phyloP scores from a whole-genome alignment of 805 yeast species.

The Kazachstania africana region DNA sequence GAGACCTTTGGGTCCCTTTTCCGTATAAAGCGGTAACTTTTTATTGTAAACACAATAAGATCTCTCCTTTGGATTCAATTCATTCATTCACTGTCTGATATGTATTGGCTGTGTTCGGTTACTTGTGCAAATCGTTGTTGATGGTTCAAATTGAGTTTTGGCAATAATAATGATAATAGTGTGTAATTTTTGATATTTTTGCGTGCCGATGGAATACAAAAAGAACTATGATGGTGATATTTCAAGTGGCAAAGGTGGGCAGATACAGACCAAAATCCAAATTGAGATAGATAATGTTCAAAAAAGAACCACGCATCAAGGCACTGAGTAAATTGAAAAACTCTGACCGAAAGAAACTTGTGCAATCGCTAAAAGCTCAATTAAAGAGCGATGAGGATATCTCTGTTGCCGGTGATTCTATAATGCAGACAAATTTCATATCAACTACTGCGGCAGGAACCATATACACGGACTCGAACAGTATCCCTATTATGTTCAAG shows the following conservation, averaged over 20 bases:
- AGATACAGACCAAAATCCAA: too few relatives aligned
- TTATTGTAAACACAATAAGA: slow-evolving; percentile 8
- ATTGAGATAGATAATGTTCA: slow-evolving; percentile 27
- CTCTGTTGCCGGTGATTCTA: slow-evolving; percentile 29
- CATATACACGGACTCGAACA: slow-evolving; percentile 49
- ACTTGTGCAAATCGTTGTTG: too few relatives aligned
- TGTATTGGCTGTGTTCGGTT: too few relatives aligned
- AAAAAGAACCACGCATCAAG: slow-evolving; percentile 40
- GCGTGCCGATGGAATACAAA: too few relatives aligned
- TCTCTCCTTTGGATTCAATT: neutral
- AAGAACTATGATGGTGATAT: too few relatives aligned
- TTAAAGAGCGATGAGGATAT: slow-evolving; percentile 9
- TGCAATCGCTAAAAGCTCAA: slow-evolving; percentile 31
- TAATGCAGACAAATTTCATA: slow-evolving; percentile 58
- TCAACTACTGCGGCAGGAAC: slow-evolving; percentile 43
- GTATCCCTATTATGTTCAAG: slow-evolving; percentile 64
- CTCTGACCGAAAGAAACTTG: slow-evolving; percentile 50
- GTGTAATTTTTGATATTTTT: too few relatives aligned
- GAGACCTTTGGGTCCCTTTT: slow-evolving; percentile 7
- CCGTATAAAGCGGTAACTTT: slow-evolving; percentile 8
- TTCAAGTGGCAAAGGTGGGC: too few relatives aligned
- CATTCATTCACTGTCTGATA: too few relatives aligned
- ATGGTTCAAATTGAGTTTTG: too few relatives aligned
- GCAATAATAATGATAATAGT: too few relatives aligned
- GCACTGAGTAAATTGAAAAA: slow-evolving; percentile 70